Evolutionary conservation across 768 basidiomycete species (phyloP).

Genomic region (Asterophora parasitica): DNA sequence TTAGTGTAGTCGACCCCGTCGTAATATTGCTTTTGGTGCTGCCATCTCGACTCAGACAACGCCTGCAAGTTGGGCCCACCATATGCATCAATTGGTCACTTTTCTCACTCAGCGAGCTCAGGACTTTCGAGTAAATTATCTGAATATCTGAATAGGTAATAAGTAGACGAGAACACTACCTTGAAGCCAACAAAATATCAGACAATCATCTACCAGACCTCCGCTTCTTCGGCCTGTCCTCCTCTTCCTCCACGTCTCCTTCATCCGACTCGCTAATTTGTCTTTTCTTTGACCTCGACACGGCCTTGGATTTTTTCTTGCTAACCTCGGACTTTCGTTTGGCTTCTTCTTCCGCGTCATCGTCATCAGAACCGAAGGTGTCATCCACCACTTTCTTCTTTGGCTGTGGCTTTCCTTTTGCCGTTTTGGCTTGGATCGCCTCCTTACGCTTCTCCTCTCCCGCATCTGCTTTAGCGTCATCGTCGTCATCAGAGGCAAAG

Average conservation of each 20-base stretch:
- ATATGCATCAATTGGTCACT: too few species aligned
- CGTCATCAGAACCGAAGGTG: conserved; percentile 53
- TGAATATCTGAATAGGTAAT: too few species aligned
- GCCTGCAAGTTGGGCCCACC: too few species aligned
- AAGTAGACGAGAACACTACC: too few species aligned
- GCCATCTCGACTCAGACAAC: too few species aligned
- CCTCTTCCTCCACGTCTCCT: conserved; percentile 24
- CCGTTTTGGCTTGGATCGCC: conserved; percentile 2
- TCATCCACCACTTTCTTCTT: conserved; percentile 32
- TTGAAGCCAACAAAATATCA: too few species aligned
- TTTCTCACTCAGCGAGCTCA: too few species aligned
- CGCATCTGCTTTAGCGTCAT: conserved; percentile 19
- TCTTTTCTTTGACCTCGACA: conserved; percentile 14
- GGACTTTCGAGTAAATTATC: background rate
- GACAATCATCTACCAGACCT: conserved; percentile 8
- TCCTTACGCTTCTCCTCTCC: conserved; percentile 16
- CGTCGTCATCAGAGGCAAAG: conserved; percentile 51
- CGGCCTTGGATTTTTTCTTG: background rate
- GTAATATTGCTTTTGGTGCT: too few species aligned
- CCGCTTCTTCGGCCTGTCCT: conserved; percentile 35
- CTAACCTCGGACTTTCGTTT: conserved; percentile 5
- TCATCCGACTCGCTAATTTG: conserved; percentile 13
- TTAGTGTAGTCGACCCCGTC: too few species aligned
- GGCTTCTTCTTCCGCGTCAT: conserved; percentile 20
- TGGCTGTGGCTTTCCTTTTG: conserved; percentile 7